A percentile compares a stretch with the other conserved stretches of the same genome.
phyloP scores from a whole-genome alignment of 225 moss, liverwort and hornwort genomes.

The Pseudoscleropodium purum region DNA sequence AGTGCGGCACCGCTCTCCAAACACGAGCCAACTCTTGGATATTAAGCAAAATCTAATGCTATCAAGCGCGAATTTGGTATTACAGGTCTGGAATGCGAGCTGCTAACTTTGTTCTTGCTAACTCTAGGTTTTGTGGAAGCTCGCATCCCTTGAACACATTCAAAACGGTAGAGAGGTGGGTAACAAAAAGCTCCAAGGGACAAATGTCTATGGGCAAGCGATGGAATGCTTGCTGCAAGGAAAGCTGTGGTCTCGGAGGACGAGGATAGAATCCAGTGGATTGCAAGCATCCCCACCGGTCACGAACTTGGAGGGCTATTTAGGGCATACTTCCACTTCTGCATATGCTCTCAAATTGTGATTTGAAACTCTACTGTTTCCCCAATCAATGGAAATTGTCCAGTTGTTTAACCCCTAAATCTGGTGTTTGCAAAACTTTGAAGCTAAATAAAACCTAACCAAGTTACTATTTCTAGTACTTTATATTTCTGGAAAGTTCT shows the following conservation, averaged over 20 bases:
- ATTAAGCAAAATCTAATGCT: background rate
- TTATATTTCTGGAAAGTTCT: too few relatives aligned
- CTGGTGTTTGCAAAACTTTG: too few relatives aligned
- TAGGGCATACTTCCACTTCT: background rate
- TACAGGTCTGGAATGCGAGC: background rate
- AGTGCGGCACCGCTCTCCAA: background rate
- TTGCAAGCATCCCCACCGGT: background rate
- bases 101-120: background rate
- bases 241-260: background rate
- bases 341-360: background rate
- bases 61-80: background rate
- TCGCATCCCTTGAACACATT: background rate
- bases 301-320: background rate
- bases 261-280: background rate
- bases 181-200: background rate
- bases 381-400: too few relatives aligned
- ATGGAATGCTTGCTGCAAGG: background rate
- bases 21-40: background rate
- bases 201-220: background rate
- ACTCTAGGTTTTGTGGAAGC: background rate
- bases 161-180: background rate
- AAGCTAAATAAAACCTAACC: too few relatives aligned
- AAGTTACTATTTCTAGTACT: too few relatives aligned
- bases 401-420: too few relatives aligned
- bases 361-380: background rate